Conservation (phyloP, 768 basidiomycete species). For the Lyophyllum decastes region DNA sequence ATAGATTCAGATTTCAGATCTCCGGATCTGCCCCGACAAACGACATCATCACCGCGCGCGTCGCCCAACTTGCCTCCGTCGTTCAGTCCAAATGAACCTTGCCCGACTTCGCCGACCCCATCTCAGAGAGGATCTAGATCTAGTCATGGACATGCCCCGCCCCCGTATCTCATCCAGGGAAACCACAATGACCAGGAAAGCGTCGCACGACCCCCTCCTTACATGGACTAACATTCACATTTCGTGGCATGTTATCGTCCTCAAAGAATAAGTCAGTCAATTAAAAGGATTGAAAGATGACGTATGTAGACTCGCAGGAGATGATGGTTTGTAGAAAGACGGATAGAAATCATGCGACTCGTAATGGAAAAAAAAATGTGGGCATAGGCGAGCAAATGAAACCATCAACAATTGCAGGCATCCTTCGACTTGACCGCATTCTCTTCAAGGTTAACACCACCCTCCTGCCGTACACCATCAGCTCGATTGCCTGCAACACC, state of each 20-base stretch:
- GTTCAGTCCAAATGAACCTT: constrained; percentile 31
- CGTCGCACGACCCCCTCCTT: constrained; percentile 61
- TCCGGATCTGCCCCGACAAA: constrained; percentile 37
- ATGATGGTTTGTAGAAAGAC: constrained; percentile 11
- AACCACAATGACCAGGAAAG: constrained; percentile 50
- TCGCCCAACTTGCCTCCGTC: constrained; percentile 32
- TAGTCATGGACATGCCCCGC: constrained; percentile 66
- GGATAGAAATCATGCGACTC: constrained; percentile 27
- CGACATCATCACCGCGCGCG: constrained; percentile 29
- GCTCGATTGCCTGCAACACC: constrained; percentile 56
- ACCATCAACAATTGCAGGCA: constrained; percentile 76
- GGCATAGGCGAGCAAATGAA: constrained; percentile 19
- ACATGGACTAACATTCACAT: constrained; percentile 48
- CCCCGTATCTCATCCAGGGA: constrained; percentile 71
- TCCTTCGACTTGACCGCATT: constrained; percentile 68
- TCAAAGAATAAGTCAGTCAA: constrained; percentile 5
- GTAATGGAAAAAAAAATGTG: constrained; percentile 25
- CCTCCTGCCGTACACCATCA: constrained; percentile 52
- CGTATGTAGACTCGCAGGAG: constrained; percentile 1
- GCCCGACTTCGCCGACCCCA: constrained; percentile 29
- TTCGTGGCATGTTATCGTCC: not conserved
- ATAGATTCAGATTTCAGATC: constrained; percentile 79
- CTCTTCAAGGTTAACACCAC: constrained; percentile 71
- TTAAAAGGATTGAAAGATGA: constrained; percentile 2
- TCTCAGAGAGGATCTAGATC: constrained; percentile 31